Conservation (phyloP, 2,329 filamentous ascomycete genomes). For the Alternaria sp. region DNA sequence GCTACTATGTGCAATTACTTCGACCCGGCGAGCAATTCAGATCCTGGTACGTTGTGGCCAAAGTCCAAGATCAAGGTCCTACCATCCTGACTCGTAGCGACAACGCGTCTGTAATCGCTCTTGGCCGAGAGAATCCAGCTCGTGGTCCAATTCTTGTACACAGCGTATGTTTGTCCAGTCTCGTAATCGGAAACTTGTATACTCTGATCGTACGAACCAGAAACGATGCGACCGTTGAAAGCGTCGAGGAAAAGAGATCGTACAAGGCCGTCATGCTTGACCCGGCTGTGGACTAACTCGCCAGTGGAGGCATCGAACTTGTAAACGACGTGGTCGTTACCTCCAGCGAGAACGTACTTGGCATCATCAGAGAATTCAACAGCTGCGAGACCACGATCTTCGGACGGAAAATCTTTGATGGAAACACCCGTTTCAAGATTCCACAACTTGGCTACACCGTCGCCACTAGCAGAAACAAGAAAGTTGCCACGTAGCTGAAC, state of each 20-base stretch:
- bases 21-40: slow-evolving; percentile 56
- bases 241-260: slow-evolving; percentile 91
- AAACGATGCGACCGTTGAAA: slow-evolving; percentile 84
- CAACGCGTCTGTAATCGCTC: slow-evolving; percentile 92
- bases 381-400: slow-evolving; percentile 93
- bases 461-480: slow-evolving; percentile 91
- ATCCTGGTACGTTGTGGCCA: slow-evolving; percentile 67
- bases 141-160: slow-evolving; percentile 93
- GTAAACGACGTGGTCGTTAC: slow-evolving; percentile 94
- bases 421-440: slow-evolving; percentile 88
- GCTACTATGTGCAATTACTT: slow-evolving; percentile 5
- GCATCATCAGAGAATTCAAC: slow-evolving; percentile 96
- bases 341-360: slow-evolving; percentile 90
- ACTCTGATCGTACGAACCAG: slow-evolving; percentile 92
- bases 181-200: slow-evolving; percentile 94
- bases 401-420: slow-evolving; percentile 88
- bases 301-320: slow-evolving; percentile 95
- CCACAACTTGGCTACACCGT: slow-evolving; percentile 94
- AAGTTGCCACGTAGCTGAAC: slow-evolving; percentile 94
- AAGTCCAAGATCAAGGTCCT: slow-evolving; percentile 96
- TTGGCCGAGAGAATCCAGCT: slow-evolving; percentile 98
- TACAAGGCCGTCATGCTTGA: slow-evolving; percentile 85
- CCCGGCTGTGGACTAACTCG: slow-evolving; percentile 80
- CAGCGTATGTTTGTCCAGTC: slow-evolving; percentile 78
- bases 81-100: slow-evolving; percentile 93